Evolutionary conservation across 306 rosid species (phyloP).

Genomic region (Acacia melanoxylon): DNA sequence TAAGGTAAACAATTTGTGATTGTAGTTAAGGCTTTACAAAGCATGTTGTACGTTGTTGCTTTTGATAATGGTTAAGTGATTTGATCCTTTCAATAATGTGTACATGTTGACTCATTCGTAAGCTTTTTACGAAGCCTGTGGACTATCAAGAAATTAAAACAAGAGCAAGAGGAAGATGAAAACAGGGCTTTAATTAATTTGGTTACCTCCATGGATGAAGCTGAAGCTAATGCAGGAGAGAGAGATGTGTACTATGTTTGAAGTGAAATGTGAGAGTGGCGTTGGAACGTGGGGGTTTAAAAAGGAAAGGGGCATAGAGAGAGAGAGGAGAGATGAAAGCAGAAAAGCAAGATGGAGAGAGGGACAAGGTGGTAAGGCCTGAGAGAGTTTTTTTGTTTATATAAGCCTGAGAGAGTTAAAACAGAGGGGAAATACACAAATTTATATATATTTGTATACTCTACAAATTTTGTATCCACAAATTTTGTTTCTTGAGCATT

Average conservation of each 20-base stretch:
- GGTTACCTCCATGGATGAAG: constrained; percentile 42
- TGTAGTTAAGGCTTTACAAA: no score
- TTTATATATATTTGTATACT: no score
- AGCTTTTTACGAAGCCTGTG: no score
- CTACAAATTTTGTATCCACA: no score
- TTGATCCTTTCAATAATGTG: no score
- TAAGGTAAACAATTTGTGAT: no score
- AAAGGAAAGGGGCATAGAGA: background rate
- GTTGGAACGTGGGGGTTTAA: constrained; percentile 38
- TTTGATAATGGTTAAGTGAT: no score
- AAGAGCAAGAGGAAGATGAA: background rate
- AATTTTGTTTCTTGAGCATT: no score
- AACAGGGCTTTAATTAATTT: background rate
- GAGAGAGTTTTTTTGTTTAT: no score
- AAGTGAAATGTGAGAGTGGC: background rate
- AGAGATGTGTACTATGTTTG: background rate
- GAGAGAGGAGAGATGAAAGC: background rate
- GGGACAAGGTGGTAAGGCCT: constrained; percentile 51
- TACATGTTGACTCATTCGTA: no score
- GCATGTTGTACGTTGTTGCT: no score
- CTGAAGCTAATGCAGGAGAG: background rate
- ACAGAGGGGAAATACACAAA: background rate
- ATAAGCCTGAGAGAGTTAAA: background rate
- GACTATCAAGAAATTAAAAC: background rate
- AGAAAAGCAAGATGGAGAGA: background rate